Evolutionary conservation across 2,329 filamentous ascomycete genomes (phyloP).

Genomic region (Leptographium radiaticola): DNA sequence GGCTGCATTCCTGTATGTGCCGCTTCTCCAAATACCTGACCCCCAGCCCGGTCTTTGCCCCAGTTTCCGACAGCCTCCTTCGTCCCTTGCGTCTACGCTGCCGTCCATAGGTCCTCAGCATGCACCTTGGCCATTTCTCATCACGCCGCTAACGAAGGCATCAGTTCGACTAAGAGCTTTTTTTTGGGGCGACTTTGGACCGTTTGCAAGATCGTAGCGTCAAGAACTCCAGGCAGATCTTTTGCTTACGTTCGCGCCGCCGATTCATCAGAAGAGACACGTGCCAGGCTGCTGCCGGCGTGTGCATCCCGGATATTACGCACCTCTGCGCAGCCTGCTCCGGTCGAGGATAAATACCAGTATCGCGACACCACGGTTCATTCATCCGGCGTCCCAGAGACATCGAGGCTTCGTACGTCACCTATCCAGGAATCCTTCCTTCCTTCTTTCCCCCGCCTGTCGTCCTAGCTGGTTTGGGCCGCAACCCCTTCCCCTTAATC

Average conservation of each 20-base stretch:
- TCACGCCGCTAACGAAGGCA: no score
- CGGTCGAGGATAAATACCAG: background rate
- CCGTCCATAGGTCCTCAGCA: no score
- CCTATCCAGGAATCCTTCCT: background rate
- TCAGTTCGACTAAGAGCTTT: background rate
- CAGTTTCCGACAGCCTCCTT: no score
- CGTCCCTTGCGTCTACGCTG: no score
- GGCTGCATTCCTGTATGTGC: no score
- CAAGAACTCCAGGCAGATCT: constrained; percentile 4
- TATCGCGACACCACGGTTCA: background rate
- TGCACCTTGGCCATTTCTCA: no score
- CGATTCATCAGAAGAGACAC: background rate
- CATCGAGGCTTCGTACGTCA: constrained; percentile 9
- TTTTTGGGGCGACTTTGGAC: background rate
- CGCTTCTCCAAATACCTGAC: no score
- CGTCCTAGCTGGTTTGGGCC: background rate
- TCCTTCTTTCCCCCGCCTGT: background rate
- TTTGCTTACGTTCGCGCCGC: constrained; percentile 4
- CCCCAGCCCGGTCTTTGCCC: no score
- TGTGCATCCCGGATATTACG: background rate
- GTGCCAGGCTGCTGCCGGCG: background rate
- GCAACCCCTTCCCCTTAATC: background rate
- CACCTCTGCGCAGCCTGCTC: background rate
- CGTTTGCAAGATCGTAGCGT: background rate
- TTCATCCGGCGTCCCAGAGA: background rate